Evolutionary conservation across 2,329 filamentous ascomycete species (phyloP).

Genomic region (Fusarium humuli): DNA sequence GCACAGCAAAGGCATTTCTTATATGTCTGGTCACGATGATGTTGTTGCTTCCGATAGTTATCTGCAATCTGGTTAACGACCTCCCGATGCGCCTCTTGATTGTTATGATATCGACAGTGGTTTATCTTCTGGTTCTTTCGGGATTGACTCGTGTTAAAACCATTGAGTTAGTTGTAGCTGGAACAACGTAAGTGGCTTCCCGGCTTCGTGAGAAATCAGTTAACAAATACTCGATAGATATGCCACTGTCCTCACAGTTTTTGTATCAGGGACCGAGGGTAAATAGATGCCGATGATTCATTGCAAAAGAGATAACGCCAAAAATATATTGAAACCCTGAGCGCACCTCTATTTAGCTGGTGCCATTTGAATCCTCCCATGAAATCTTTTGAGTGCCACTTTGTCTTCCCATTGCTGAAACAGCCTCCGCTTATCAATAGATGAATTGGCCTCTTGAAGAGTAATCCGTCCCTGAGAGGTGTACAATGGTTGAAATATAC

Average conservation of each 20-base stretch:
- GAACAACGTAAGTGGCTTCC: background rate
- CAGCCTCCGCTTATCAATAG: too few relatives aligned
- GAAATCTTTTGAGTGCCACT: too few relatives aligned
- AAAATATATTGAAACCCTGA: too few relatives aligned
- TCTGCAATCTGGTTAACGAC: constrained; percentile 1
- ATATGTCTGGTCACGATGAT: constrained; percentile 1
- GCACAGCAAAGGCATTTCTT: background rate
- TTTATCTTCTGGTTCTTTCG: background rate
- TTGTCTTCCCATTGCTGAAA: too few relatives aligned
- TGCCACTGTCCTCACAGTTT: constrained; percentile 12
- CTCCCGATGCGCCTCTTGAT: background rate
- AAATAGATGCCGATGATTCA: too few relatives aligned
- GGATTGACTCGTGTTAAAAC: background rate
- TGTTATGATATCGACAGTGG: constrained; percentile 4
- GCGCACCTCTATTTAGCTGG: too few relatives aligned
- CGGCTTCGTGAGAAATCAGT: rapidly evolving
- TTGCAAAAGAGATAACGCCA: too few relatives aligned
- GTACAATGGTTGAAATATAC: too few relatives aligned
- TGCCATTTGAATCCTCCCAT: too few relatives aligned
- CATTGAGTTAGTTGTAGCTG: background rate
- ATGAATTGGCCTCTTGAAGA: too few relatives aligned
- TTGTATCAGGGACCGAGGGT: background rate
- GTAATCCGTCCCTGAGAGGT: too few relatives aligned
- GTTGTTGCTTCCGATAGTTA: background rate
- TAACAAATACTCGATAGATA: background rate